phyloP scores from a whole-genome alignment of 2,329 filamentous ascomycete species.

The Venturia pyrina region DNA sequence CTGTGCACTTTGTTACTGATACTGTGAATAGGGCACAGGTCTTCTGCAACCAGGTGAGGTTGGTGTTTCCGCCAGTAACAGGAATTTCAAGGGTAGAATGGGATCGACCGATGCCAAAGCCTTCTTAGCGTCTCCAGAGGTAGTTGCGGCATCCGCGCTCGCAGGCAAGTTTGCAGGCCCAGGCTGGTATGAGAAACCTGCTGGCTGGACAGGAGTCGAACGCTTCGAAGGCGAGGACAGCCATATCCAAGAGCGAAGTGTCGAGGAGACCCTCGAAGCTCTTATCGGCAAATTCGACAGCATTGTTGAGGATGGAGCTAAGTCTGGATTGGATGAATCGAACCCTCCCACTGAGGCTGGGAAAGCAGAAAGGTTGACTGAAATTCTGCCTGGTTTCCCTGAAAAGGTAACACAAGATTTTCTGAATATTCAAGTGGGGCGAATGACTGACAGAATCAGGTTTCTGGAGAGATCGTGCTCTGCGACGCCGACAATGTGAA shows the following conservation, averaged over 20 bases:
- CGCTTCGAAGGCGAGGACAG: conserved; percentile 62
- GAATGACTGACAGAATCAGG: neutral
- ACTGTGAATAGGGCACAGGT: conserved; percentile 46
- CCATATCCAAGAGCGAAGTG: conserved; percentile 41
- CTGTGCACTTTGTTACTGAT: neutral
- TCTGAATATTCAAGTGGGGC: too few species aligned
- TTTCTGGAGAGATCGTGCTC: conserved; percentile 73
- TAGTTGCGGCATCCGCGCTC: conserved; percentile 83
- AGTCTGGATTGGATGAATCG: conserved; percentile 17
- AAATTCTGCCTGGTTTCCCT: conserved; percentile 78
- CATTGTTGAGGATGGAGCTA: conserved; percentile 37
- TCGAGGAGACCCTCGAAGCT: conserved; percentile 62
- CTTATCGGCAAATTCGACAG: conserved; percentile 59
- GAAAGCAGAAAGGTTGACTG: conserved; percentile 40
- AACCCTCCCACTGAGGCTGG: conserved; percentile 17
- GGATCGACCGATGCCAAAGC: conserved; percentile 69
- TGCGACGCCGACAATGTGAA: conserved; percentile 80
- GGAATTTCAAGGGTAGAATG: conserved; percentile 91
- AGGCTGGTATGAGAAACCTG: conserved; percentile 65
- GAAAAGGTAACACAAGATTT: conserved; percentile 47
- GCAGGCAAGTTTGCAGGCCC: conserved; percentile 64
- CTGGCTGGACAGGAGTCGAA: conserved; percentile 55
- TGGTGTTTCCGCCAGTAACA: conserved; percentile 72
- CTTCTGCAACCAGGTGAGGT: conserved; percentile 77
- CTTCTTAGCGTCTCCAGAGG: conserved; percentile 80